Conservation (phyloP, 768 basidiomycete species). For the Infundibulicybe gibba region DNA sequence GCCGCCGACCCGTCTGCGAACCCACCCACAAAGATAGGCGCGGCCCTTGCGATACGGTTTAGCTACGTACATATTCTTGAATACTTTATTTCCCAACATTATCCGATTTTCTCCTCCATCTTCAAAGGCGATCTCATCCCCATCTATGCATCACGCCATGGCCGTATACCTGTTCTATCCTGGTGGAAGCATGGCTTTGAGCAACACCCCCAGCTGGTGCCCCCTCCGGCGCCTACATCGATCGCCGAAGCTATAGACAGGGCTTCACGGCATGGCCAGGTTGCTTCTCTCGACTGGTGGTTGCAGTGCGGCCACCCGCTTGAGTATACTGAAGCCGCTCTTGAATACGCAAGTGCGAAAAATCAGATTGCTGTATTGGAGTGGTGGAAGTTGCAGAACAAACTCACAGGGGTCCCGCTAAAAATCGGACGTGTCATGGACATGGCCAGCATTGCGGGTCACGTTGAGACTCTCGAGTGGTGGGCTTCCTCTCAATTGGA, state of each 20-base stretch:
- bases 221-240: slow-evolving; percentile 48
- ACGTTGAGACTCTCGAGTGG: slow-evolving; percentile 78
- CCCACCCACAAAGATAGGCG: slow-evolving; percentile 69
- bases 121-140: slow-evolving; percentile 72
- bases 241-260: slow-evolving; percentile 73
- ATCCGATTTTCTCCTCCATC: slow-evolving; percentile 56
- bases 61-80: slow-evolving; percentile 75
- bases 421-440: slow-evolving; percentile 87
- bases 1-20: slow-evolving; percentile 51
- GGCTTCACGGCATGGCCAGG: slow-evolving; percentile 75
- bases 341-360: slow-evolving; percentile 76
- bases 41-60: slow-evolving; percentile 64
- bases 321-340: slow-evolving; percentile 76
- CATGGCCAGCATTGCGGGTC: slow-evolving; percentile 75
- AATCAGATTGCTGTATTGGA: slow-evolving; percentile 74
- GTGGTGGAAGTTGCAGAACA: slow-evolving; percentile 75
- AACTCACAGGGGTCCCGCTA: slow-evolving; percentile 48
- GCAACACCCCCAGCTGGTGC: slow-evolving; percentile 56
- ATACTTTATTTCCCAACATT: slow-evolving; percentile 65
- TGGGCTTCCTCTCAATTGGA: slow-evolving; percentile 80
- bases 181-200: slow-evolving; percentile 78
- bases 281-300: slow-evolving; percentile 83
- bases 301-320: slow-evolving; percentile 56
- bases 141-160: slow-evolving; percentile 73
- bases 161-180: slow-evolving; percentile 65